These are phyloP conservation scores for Hypomontagnella submonticulosa DNA, from an alignment of 495 filamentous ascomycete genomes.

Conservation along the genomic window DNA sequence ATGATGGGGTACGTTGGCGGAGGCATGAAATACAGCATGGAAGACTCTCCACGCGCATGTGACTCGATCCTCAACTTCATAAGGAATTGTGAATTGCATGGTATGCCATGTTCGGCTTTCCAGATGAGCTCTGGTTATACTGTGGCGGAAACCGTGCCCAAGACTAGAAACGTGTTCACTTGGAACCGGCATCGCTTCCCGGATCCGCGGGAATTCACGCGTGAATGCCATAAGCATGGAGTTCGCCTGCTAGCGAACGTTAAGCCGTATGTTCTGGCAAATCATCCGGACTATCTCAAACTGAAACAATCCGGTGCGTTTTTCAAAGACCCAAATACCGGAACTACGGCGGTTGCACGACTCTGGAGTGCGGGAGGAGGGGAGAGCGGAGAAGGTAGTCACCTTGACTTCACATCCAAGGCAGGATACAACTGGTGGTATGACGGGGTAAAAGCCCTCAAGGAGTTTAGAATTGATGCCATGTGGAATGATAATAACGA, in stretches of 20 bases:
- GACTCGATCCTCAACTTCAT: conserved; percentile 69
- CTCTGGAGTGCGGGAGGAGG: conserved; percentile 76
- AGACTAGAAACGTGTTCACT: conserved; percentile 76
- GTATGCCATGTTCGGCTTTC: conserved; percentile 76
- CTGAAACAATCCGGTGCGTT: conserved; percentile 65
- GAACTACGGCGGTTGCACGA: conserved; percentile 64
- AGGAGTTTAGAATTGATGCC: conserved; percentile 70
- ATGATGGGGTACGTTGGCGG: conserved; percentile 76
- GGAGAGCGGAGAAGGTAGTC: conserved; percentile 73
- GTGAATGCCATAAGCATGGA: conserved; percentile 68
- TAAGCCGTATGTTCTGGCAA: conserved; percentile 74
- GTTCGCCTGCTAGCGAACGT: conserved; percentile 75
- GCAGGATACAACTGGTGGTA: conserved; percentile 77
- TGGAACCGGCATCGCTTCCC: conserved; percentile 76
- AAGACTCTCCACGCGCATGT: conserved; percentile 68
- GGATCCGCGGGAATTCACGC: conserved; percentile 69
- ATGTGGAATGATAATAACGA: conserved; percentile 86
- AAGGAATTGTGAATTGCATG: conserved; percentile 67
- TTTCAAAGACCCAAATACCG: conserved; percentile 68
- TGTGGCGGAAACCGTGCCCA: conserved; percentile 70
- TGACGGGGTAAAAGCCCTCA: conserved; percentile 68
- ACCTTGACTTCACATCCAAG: conserved; percentile 74
- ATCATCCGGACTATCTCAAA: conserved; percentile 70
- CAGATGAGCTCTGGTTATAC: conserved; percentile 79
- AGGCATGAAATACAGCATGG: conserved; percentile 75